These are phyloP conservation scores for Arctium minus DNA, from an alignment of 129 eudicot species.

Conservation along the genomic window DNA sequence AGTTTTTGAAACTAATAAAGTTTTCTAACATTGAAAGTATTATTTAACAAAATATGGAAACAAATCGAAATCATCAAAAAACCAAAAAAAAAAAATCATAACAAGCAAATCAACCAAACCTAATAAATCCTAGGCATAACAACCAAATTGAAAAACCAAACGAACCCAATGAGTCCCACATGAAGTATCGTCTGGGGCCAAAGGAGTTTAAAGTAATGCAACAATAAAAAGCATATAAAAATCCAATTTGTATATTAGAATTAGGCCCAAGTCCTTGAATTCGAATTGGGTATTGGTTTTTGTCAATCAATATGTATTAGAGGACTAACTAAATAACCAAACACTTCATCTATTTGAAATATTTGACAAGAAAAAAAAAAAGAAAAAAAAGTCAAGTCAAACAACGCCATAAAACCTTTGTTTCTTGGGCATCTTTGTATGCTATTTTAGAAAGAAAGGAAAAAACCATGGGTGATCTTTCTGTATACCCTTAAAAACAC, in stretches of 20 bases:
- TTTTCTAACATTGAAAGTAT: not conserved
- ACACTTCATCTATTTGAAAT: not conserved
- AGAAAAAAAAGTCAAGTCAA: not conserved
- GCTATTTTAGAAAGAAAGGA: not conserved
- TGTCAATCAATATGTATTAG: not conserved
- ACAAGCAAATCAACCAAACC: not conserved
- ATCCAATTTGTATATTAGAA: not conserved
- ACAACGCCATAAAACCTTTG: constrained; percentile 1
- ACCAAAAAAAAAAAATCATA: not conserved
- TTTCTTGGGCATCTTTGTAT: constrained; percentile 18
- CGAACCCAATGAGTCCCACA: not conserved
- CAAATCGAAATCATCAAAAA: not conserved
- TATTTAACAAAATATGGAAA: not conserved
- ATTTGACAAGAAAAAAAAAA: no score
- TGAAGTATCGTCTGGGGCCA: not conserved
- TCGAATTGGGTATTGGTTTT: not conserved
- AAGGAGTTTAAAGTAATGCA: not conserved
- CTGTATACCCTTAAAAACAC: constrained; percentile 11
- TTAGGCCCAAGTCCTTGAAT: not conserved
- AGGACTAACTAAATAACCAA: not conserved
- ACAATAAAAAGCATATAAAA: not conserved
- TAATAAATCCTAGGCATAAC: no score
- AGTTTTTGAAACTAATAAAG: not conserved
- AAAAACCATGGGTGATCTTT: not conserved
- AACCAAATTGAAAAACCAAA: no score